These are phyloP conservation scores for Mycosarcoma mackinlayi DNA, from an alignment of 1,284 basidiomycete genomes.

Conservation along the genomic window DNA sequence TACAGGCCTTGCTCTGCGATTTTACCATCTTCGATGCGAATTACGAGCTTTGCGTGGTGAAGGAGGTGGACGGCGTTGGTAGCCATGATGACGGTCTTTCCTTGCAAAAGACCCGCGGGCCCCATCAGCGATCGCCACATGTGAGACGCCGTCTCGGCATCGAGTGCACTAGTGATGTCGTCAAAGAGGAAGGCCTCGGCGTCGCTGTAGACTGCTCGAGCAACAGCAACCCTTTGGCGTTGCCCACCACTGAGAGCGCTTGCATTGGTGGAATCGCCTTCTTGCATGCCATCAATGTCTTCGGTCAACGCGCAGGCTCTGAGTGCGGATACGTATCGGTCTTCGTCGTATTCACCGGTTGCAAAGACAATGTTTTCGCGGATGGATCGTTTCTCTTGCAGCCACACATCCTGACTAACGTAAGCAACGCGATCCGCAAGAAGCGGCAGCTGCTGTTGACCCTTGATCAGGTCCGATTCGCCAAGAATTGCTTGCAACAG, in stretches of 20 bases:
- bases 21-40: slow-evolving; percentile 49
- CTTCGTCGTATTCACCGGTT: slow-evolving; percentile 45
- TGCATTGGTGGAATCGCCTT: slow-evolving; percentile 58
- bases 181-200: slow-evolving; percentile 60
- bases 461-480: slow-evolving; percentile 53
- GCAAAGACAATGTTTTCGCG: slow-evolving; percentile 62
- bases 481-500: slow-evolving; percentile 60
- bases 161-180: slow-evolving; percentile 71
- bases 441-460: slow-evolving; percentile 34
- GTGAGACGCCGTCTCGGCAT: slow-evolving; percentile 74
- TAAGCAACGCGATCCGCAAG: slow-evolving; percentile 49
- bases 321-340: slow-evolving; percentile 53
- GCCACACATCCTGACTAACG: slow-evolving; percentile 60
- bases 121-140: slow-evolving; percentile 55
- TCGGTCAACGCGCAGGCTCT: slow-evolving; percentile 55
- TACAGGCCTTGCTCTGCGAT: slow-evolving; percentile 49
- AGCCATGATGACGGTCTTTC: slow-evolving; percentile 53
- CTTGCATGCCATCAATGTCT: slow-evolving; percentile 55
- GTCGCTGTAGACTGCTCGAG: slow-evolving; percentile 62
- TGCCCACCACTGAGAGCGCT: slow-evolving; percentile 65
- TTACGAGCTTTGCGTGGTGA: slow-evolving; percentile 28
- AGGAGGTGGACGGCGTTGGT: slow-evolving; percentile 57
- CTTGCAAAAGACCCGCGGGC: slow-evolving; percentile 29
- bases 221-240: slow-evolving; percentile 60
- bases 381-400: slow-evolving; percentile 55